Evolutionary conservation across 495 filamentous ascomycete genomes (phyloP).

Genomic region (Neurospora sp.): DNA sequence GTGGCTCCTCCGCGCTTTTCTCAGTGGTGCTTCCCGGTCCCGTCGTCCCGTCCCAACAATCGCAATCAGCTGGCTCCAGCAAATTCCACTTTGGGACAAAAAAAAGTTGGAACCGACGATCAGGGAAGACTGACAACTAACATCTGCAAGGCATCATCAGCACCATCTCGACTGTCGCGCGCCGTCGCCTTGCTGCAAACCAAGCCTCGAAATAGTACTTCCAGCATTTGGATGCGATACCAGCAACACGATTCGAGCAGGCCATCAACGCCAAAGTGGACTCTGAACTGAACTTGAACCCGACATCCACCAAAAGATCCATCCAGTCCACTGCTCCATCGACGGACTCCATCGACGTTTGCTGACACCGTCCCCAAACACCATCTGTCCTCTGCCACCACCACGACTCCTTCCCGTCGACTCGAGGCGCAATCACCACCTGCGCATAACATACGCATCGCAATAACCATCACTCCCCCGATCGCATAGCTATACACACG

Average conservation of each 20-base stretch:
- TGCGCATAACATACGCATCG: neutral
- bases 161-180: neutral
- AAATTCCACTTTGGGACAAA: neutral
- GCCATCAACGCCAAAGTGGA: neutral
- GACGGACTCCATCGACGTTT: neutral
- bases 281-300: neutral
- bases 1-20: neutral
- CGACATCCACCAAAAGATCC: neutral
- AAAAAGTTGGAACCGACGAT: neutral
- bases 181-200: neutral
- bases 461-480: neutral
- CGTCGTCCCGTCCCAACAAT: neutral
- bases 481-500: neutral
- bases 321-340: neutral
- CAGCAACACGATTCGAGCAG: neutral
- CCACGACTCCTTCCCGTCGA: neutral
- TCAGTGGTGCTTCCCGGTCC: neutral
- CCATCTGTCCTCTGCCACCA: neutral
- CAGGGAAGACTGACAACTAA: neutral
- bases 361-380: neutral
- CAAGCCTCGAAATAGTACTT: neutral
- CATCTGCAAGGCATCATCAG: neutral
- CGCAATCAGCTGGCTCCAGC: neutral
- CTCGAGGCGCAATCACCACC: neutral
- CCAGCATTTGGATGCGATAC: neutral